Percentiles rank a stretch among this genome's conserved stretches.
phyloP scores from a whole-genome alignment of 371 early-diverging fungal species.

The Mucor ambiguus region DNA sequence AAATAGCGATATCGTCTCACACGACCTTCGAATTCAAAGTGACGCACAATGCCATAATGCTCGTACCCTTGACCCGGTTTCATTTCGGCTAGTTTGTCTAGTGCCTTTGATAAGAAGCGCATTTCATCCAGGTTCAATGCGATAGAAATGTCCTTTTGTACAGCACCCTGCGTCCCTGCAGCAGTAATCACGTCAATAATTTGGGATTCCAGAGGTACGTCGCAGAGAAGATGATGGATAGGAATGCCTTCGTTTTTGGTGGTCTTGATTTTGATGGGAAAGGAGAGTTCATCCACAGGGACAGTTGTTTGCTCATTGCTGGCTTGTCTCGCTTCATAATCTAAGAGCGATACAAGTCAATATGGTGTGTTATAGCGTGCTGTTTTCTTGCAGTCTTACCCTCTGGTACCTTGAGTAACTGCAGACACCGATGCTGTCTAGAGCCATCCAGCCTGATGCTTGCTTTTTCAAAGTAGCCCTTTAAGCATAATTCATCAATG shows the following conservation, averaged over 20 bases:
- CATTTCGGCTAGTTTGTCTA: constrained; percentile 21
- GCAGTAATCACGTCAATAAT: constrained; percentile 17
- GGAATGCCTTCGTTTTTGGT: neutral
- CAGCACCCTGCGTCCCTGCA: constrained; percentile 25
- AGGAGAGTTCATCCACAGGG: neutral
- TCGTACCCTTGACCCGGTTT: neutral
- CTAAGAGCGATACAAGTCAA: neutral
- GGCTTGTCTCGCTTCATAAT: neutral
- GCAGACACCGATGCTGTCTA: constrained; percentile 25
- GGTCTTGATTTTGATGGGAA: constrained; percentile 13
- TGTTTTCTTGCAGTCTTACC: constrained; percentile 8
- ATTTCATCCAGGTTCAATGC: constrained; percentile 18
- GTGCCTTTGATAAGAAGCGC: constrained; percentile 23
- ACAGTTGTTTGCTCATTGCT: neutral
- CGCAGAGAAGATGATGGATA: constrained; percentile 13
- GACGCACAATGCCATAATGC: constrained; percentile 14
- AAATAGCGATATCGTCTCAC: constrained; percentile 41
- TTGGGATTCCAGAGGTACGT: constrained; percentile 24
- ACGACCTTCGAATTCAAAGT: constrained; percentile 43
- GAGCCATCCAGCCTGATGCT: constrained; percentile 6
- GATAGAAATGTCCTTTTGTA: constrained; percentile 27
- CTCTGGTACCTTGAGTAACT: constrained; percentile 12
- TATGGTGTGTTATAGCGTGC: neutral
- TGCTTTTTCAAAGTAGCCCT: constrained; percentile 26
- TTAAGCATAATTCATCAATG: constrained; percentile 24